Evolutionary conservation across 139 green algal species (phyloP).

Genomic region (Chlamydomonas sphaeroides): DNA sequence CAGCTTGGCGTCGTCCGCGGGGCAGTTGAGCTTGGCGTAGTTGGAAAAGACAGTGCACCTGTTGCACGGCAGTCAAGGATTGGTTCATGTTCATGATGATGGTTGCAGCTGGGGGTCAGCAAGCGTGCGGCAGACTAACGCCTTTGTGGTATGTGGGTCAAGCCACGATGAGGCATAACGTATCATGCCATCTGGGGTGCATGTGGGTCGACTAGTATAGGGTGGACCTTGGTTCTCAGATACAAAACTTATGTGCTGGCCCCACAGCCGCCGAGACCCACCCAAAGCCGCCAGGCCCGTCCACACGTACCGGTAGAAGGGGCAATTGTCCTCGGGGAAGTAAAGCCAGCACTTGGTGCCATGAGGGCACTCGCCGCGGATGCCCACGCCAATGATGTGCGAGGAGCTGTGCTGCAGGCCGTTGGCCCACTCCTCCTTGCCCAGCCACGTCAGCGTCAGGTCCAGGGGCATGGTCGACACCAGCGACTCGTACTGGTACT

Average conservation of each 20-base stretch:
- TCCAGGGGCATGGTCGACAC: conserved; percentile 89
- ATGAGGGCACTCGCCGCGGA: conserved; percentile 77
- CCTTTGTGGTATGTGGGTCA: too few relatives aligned
- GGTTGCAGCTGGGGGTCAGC: too few relatives aligned
- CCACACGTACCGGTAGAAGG: conserved; percentile 92
- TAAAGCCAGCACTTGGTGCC: conserved; percentile 95
- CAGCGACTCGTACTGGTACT: conserved; percentile 69
- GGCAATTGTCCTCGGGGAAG: conserved; percentile 91
- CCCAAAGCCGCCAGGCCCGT: too few relatives aligned
- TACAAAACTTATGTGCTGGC: too few relatives aligned
- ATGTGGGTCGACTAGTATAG: too few relatives aligned
- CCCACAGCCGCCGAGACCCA: too few relatives aligned
- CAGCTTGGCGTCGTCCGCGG: conserved; percentile 62
- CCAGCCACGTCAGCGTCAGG: conserved; percentile 75
- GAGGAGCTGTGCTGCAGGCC: conserved; percentile 79
- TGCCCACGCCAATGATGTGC: conserved; percentile 87
- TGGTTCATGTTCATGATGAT: too few relatives aligned
- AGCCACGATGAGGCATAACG: too few relatives aligned
- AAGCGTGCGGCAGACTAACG: too few relatives aligned
- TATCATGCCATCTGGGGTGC: too few relatives aligned
- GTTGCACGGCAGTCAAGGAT: too few relatives aligned
- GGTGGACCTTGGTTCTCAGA: too few relatives aligned
- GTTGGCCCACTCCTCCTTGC: conserved; percentile 73
- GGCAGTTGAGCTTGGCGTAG: conserved; percentile 89
- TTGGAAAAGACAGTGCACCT: conserved; percentile 89